These are phyloP conservation scores for Haematococcus lacustris DNA, from an alignment of 139 green algal species.

Conservation along the genomic window DNA sequence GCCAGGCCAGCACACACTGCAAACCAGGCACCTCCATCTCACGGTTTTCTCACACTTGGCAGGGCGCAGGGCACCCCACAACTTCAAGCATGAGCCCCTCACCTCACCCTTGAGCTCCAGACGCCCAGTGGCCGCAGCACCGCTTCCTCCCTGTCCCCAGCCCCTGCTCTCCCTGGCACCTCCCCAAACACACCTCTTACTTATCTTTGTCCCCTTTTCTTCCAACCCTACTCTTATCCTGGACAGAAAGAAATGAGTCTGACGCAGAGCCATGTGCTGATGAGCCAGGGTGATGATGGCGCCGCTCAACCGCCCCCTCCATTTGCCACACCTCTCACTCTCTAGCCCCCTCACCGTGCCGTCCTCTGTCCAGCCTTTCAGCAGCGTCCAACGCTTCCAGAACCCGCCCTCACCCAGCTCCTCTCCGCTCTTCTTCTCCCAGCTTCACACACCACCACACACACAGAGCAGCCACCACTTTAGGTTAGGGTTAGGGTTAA, in stretches of 20 bases:
- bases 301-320: not conserved
- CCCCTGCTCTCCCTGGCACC: not conserved
- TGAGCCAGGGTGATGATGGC: not conserved
- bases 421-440: conserved; percentile 52
- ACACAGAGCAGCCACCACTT: not conserved
- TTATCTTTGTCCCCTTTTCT: not conserved
- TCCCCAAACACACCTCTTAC: not conserved
- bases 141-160: not conserved
- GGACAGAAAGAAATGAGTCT: not conserved
- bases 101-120: not conserved
- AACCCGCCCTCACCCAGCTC: conserved; percentile 68
- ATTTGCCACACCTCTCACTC: not conserved
- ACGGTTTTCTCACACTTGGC: too few species aligned
- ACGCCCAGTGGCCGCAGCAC: not conserved
- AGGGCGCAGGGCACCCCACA: too few species aligned
- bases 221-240: not conserved
- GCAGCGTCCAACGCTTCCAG: conserved; percentile 64
- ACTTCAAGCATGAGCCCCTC: not conserved
- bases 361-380: conserved; percentile 37
- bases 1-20: not conserved
- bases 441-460: conserved; percentile 16
- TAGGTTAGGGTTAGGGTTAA: not conserved
- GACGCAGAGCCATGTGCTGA: not conserved
- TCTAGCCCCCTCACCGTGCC: conserved; percentile 4
- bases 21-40: not conserved